phyloP scores from a whole-genome alignment of 139 green algal species.

The Desmodesmus armatus region DNA sequence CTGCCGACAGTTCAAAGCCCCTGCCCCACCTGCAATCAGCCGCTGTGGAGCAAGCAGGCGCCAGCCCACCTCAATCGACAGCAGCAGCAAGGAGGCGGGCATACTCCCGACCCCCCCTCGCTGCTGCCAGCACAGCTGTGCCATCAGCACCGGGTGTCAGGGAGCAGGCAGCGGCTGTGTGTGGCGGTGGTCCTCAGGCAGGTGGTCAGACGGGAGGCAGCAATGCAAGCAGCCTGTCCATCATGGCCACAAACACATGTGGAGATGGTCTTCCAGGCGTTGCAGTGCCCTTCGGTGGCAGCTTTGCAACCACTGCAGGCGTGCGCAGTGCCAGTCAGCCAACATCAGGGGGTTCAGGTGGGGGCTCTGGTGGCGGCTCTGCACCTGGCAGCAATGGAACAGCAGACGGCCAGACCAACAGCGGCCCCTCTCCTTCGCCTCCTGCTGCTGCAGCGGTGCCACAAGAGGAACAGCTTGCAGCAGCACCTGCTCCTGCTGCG shows the following conservation, averaged over 20 bases:
- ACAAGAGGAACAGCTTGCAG: too few species aligned
- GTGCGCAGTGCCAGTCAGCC: neutral
- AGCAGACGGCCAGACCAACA: neutral
- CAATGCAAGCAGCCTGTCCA: conserved; percentile 39
- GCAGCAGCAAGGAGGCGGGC: neutral
- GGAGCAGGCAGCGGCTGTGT: neutral
- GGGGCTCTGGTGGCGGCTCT: neutral
- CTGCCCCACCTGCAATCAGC: too few species aligned
- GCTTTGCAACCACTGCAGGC: neutral
- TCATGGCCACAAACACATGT: neutral
- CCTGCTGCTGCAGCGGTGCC: too few species aligned
- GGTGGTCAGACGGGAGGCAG: conserved; percentile 16
- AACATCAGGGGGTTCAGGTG: neutral
- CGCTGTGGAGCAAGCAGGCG: too few species aligned
- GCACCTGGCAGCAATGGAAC: neutral
- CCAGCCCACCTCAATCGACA: too few species aligned
- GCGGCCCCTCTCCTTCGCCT: too few species aligned
- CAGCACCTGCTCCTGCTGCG: too few species aligned
- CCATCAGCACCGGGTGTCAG: neutral
- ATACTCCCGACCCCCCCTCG: neutral
- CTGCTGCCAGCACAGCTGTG: neutral
- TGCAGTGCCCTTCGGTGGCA: neutral
- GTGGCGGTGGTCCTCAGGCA: neutral
- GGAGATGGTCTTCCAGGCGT: neutral
- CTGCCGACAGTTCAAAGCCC: too few species aligned